Base-by-base conservation (phyloP, 306 rosid species). In the Astragalus glycyphyllos region DNA sequence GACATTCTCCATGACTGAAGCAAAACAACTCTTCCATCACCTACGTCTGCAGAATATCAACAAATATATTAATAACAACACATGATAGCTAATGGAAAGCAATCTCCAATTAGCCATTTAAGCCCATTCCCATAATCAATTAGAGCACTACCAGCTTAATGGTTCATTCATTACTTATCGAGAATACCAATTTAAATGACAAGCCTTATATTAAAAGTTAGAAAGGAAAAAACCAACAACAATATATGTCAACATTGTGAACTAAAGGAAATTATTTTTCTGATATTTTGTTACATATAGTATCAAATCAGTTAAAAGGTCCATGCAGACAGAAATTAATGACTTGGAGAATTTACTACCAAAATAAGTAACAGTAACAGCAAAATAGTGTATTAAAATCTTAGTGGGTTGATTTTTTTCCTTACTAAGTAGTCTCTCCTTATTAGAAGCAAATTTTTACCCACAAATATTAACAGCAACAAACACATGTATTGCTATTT, bases 171-270 rank as follows among this genome's bases (percentile, higher is more conserved):
- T 55, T 53, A 23, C 31, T 69, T 40, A 8, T 5, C 20, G 38
- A 69, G 54, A 37, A 40, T 68, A 44, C 16, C 60, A 16, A 51
- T 50, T 67, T 6, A 67, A 50, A 67, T 34, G 47, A 32, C 37
- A 31, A 48, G 46, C n/a, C 11, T 15, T 10, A 11, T 6, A 29
- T 11, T 37, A n/a, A 31, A 54, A 51, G 12, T 16, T 17, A 51
- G 16, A 67, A 68, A 35, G 10, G 59, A 48, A 68, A 49, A 68
- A n/a, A 17, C 9, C 16, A 68, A 10, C 35, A 20, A 66, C 9
- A 48, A 8, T 51, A 5, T 17, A 23, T 11, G 10, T 42, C 35
- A 61, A 61, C 13, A 9, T 20, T 0, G 61, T 29, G 12, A 59
- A 14, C 31, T 13, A 38, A 15, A 40, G 16, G 14, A 61, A 32